These are phyloP conservation scores for Casuarina equisetifolia DNA, from an alignment of 306 rosid genomes.

Conservation along the genomic window DNA sequence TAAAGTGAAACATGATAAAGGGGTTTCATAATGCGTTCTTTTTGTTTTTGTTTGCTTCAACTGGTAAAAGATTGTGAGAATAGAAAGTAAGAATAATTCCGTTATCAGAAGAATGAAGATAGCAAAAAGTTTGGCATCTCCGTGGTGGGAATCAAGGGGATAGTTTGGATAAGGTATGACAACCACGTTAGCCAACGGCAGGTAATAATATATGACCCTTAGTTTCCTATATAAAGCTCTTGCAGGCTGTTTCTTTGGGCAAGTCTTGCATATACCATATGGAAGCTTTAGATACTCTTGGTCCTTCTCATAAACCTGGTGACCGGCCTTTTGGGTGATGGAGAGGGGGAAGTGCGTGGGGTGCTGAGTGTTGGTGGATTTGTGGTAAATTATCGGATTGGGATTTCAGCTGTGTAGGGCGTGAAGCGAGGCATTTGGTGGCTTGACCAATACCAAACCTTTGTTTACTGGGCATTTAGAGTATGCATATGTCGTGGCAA, in stretches of 20 bases:
- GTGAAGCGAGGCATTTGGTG: background rate
- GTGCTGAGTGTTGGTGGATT: background rate
- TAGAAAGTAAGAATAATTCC: background rate
- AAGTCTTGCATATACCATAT: background rate
- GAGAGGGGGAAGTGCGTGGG: background rate
- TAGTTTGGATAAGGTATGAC: background rate
- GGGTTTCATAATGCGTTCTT: background rate
- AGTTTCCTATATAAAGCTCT: background rate
- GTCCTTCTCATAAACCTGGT: background rate
- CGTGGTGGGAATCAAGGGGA: background rate
- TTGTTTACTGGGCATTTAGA: background rate
- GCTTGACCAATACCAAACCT: background rate
- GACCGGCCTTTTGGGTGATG: background rate
- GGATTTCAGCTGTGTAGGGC: background rate
- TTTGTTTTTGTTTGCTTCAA: constrained; percentile 22
- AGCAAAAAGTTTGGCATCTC: background rate
- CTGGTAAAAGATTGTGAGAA: background rate
- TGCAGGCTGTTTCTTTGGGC: background rate
- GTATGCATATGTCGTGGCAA: background rate
- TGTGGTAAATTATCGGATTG: background rate
- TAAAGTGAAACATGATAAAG: background rate
- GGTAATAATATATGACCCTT: background rate
- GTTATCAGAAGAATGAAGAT: background rate
- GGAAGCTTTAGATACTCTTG: background rate
- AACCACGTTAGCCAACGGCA: background rate